Conservation (phyloP, 345 rosid genomes). For the Cardamine chenopodiifolia region DNA sequence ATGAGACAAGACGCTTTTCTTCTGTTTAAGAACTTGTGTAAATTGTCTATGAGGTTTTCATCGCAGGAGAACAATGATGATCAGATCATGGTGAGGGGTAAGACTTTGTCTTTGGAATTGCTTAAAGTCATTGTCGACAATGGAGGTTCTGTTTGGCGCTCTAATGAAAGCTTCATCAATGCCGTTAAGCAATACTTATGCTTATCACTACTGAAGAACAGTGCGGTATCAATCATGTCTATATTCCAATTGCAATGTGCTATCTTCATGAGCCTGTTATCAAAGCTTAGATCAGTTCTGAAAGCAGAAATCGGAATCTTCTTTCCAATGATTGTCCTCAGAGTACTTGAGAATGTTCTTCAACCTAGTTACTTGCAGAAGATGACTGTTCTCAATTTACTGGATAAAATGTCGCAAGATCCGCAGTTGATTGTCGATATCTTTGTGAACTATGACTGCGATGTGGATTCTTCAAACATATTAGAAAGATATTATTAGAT, state of each 20-base stretch:
- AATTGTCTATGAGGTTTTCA: constrained; percentile 90
- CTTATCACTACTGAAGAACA: constrained; percentile 90
- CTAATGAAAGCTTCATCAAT: constrained; percentile 75
- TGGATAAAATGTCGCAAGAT: constrained; percentile 84
- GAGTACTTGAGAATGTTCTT: constrained; percentile 92
- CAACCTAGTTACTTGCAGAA: constrained; percentile 98
- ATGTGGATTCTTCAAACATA: constrained; percentile 90
- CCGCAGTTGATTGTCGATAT: constrained; percentile 81
- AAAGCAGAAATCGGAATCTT: constrained; percentile 90
- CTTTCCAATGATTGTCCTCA: constrained; percentile 90
- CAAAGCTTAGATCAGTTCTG: constrained; percentile 79
- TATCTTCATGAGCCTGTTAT: constrained; percentile 72
- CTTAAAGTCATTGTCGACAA: constrained; percentile 77
- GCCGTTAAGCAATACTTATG: constrained; percentile 87
- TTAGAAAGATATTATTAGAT: constrained; percentile 78
- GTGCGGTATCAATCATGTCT: constrained; percentile 91
- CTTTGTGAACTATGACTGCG: constrained; percentile 96
- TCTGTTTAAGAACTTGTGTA: constrained; percentile 85
- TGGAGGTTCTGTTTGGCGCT: constrained; percentile 77
- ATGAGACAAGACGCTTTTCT: constrained; percentile 88
- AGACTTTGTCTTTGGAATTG: constrained; percentile 77
- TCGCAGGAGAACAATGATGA: constrained; percentile 91
- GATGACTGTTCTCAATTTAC: constrained; percentile 84
- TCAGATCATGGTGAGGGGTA: constrained; percentile 90
- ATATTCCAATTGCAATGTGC: constrained; percentile 95